phyloP scores from a whole-genome alignment of 805 yeast species.

The Sporopachydermia quercuum region DNA sequence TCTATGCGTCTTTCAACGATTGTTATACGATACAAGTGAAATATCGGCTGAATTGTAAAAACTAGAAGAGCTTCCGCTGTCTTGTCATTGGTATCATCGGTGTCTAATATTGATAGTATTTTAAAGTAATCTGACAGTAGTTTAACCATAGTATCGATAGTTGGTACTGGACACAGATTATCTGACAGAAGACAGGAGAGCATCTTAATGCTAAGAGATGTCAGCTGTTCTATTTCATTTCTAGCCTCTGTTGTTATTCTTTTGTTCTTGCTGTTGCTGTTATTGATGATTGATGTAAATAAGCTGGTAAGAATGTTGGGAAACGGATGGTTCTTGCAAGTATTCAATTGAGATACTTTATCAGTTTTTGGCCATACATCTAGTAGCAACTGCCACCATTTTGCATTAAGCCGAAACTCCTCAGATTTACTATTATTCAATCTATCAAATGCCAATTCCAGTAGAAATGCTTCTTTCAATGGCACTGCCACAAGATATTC shows the following conservation, averaged over 20 bases:
- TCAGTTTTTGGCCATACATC: neutral
- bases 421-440: constrained; percentile 10
- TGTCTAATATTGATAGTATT: neutral
- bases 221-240: neutral
- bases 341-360: neutral
- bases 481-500: constrained; percentile 15
- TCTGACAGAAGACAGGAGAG: neutral
- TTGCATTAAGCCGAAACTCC: constrained; percentile 2
- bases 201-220: neutral
- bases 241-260: no score
- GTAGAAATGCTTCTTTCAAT: constrained; percentile 15
- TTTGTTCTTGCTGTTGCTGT: no score
- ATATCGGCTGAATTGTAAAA: neutral
- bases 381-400: constrained; percentile 11
- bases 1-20: neutral
- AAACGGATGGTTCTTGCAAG: neutral
- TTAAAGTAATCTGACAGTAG: neutral
- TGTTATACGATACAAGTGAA: neutral
- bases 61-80: neutral
- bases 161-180: constrained; percentile 1
- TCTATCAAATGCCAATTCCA: constrained; percentile 21
- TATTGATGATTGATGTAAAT: neutral
- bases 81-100: no score
- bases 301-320: neutral
- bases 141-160: neutral